These are phyloP conservation scores for Tillandsia leiboldiana DNA, from an alignment of 176 grass and related monocot species.

Conservation along the genomic window DNA sequence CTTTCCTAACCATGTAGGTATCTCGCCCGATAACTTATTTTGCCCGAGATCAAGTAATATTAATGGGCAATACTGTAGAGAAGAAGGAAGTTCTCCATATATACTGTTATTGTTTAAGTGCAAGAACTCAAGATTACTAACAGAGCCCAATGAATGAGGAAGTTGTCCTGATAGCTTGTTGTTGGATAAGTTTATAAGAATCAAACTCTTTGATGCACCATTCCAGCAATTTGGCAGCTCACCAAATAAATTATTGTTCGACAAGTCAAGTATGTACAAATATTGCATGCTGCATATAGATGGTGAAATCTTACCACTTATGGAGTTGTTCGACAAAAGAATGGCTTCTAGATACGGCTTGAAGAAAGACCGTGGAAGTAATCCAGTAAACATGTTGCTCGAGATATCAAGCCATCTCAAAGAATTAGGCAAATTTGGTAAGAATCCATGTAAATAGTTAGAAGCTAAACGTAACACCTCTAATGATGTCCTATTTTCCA, in stretches of 20 bases:
- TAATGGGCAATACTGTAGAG: no score
- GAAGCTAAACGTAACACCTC: not conserved
- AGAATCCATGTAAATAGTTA: slow-evolving; percentile 11
- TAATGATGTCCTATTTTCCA: not conserved
- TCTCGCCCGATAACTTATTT: no score
- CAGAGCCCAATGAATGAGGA: no score
- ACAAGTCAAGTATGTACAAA: not conserved
- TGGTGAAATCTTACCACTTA: slow-evolving; percentile 12
- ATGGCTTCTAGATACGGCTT: not conserved
- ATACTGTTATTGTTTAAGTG: not conserved
- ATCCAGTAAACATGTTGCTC: slow-evolving; percentile 2
- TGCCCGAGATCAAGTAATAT: no score
- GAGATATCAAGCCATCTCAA: not conserved
- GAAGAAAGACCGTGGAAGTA: not conserved
- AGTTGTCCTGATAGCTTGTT: no score
- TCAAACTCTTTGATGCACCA: not conserved
- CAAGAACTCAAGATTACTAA: no score
- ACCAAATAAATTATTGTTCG: slow-evolving; percentile 11
- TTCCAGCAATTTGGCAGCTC: not conserved
- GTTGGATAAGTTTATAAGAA: not conserved
- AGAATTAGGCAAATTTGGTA: not conserved
- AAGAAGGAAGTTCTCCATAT: slow-evolving; percentile 22
- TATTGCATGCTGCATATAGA: not conserved
- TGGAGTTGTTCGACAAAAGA: slow-evolving; percentile 14
- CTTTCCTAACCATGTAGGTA: no score